Evolutionary conservation across 371 early-diverging fungal species (phyloP), one percentile per base, ranked within the genome.

Genomic region (Syncephalastrum monosporum): DNA sequence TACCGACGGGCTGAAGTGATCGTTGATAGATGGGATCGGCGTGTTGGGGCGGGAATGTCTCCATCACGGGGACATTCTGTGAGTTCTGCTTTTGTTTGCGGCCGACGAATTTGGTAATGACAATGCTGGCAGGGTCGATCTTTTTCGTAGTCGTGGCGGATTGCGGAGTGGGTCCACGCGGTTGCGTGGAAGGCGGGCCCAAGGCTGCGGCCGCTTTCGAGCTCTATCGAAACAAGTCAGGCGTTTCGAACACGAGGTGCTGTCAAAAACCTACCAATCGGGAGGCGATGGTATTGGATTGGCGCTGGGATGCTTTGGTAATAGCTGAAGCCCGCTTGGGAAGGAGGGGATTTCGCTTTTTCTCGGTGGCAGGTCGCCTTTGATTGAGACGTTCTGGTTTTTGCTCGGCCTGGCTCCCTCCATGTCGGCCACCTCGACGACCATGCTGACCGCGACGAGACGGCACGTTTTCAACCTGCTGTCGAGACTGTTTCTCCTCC

Each of bases 121-220:
- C 59, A 38, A 63, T 58, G 17, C 51, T 48, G 10, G 58, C 21
- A 14, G 64, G 64, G 46, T 63, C 59, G 45, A 56, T 21, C 25
- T 27, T 46, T 33, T 33, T 33, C 12, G 38, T 1, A 13, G 52
- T 47, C 25, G 27, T 21, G 17, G 14, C 44, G 17, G 24, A 21
- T 0, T 16, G 21, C n/a, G 24, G 17, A 17, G 3, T 21, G n/a
- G 33, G 21, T 24, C 54, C 43, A n/a, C 16, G 13, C 8, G 42
- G 41, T 14, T 13, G 38, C 0, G 54, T 43, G 33, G 54, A 44
- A 13, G 23, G 1, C 15, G 4, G 4, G 33, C 12, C 17, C 6
- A 29, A 38, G 27, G 21, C 25, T n/a, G 15, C 33, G 12, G 14
- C 17, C 6, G 38, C 51, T 33, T 38, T n/a, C n/a, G 51, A 51